A percentile compares a stretch with the other conserved stretches of the same genome.
Evolutionary conservation across 495 filamentous ascomycete species (phyloP).

Genomic region (Penicillium herquei): DNA sequence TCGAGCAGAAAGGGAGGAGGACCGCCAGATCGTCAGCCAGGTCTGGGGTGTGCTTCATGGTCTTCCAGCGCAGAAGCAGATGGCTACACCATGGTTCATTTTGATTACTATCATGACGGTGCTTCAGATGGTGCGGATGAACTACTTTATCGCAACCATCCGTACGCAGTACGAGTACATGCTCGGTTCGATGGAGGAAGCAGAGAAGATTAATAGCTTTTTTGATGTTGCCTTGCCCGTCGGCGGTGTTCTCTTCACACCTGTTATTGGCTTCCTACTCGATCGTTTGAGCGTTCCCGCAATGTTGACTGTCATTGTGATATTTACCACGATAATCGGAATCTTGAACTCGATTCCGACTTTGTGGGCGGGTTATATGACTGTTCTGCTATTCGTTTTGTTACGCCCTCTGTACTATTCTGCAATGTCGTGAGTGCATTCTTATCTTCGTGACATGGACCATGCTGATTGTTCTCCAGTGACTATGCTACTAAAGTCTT

Average conservation of each 20-base stretch:
- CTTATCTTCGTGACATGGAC: not conserved
- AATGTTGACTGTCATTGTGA: slow-evolving; percentile 68
- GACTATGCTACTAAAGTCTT: slow-evolving; percentile 96
- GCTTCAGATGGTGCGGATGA: slow-evolving; percentile 95
- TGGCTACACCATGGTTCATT: slow-evolving; percentile 84
- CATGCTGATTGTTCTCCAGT: slow-evolving; percentile 33
- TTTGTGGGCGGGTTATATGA: slow-evolving; percentile 71
- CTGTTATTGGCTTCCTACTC: slow-evolving; percentile 79
- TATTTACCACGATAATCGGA: slow-evolving; percentile 72
- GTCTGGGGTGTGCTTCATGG: slow-evolving; percentile 87
- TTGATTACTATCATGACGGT: slow-evolving; percentile 87
- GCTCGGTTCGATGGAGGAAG: slow-evolving; percentile 55
- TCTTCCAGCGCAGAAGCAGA: slow-evolving; percentile 67
- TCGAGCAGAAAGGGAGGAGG: slow-evolving; percentile 50
- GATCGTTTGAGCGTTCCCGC: slow-evolving; percentile 67
- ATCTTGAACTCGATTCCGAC: slow-evolving; percentile 72
- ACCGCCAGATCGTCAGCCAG: slow-evolving; percentile 46
- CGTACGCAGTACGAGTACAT: slow-evolving; percentile 79
- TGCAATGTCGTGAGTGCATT: slow-evolving; percentile 48
- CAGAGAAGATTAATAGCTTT: slow-evolving; percentile 73
- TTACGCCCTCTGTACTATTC: slow-evolving; percentile 52
- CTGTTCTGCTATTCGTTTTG: slow-evolving; percentile 70
- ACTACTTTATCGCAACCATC: slow-evolving; percentile 95
- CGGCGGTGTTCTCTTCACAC: slow-evolving; percentile 78
- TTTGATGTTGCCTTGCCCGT: slow-evolving; percentile 90